Percentiles rank a stretch among this genome's conserved stretches.
Conservation (phyloP, 75 land plant species). For the Cryptomeria japonica region DNA sequence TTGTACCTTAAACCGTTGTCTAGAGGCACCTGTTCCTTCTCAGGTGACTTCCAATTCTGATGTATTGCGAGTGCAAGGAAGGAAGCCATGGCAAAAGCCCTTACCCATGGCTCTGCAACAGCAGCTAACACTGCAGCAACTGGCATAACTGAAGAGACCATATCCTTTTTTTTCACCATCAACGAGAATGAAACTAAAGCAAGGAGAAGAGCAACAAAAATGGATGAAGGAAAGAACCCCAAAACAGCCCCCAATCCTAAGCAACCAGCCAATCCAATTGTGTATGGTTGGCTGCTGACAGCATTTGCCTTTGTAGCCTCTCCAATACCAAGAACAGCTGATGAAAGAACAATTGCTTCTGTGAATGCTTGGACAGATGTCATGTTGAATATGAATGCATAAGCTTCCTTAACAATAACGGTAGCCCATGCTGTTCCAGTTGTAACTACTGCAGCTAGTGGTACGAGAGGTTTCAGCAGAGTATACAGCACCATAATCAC, state of each 20-base stretch:
- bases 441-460: not conserved
- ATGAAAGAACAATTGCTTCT: constrained; percentile 46
- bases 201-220: constrained; percentile 47
- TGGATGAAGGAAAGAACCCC: constrained; percentile 37
- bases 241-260: constrained; percentile 65
- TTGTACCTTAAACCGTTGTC: constrained; percentile 11
- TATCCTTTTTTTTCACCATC: constrained; percentile 60
- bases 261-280: constrained; percentile 51
- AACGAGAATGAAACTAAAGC: constrained; percentile 43
- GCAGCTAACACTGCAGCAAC: constrained; percentile 56
- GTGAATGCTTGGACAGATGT: constrained; percentile 62
- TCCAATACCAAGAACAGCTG: constrained; percentile 62
- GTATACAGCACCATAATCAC: not conserved
- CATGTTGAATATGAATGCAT: constrained; percentile 51
- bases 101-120: constrained; percentile 71
- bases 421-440: not conserved
- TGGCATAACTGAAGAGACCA: constrained; percentile 63
- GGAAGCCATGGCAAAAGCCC: constrained; percentile 30
- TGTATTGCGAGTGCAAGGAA: constrained; percentile 52
- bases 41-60: constrained; percentile 47
- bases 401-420: not conserved
- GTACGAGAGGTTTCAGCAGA: not conserved
- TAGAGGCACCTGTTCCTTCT: constrained; percentile 9
- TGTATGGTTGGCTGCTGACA: constrained; percentile 43
- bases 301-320: constrained; percentile 57